A percentile compares a stretch with the other conserved stretches of the same genome.
These are phyloP conservation scores for Curvularia verruculosa DNA, from an alignment of 2,329 filamentous ascomycete genomes.

Conservation along the genomic window DNA sequence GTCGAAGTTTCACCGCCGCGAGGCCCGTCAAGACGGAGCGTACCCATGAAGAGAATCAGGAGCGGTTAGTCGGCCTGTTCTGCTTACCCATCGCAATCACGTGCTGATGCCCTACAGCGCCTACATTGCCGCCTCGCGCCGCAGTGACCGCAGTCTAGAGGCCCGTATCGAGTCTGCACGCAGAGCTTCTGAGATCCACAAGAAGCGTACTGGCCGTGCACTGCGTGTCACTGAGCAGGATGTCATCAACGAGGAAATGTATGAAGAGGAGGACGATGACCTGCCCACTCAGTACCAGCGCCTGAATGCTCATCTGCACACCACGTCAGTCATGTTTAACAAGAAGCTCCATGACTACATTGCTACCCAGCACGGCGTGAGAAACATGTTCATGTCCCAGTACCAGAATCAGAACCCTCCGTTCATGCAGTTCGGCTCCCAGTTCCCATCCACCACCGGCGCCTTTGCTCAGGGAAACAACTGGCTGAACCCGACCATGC, in stretches of 20 bases:
- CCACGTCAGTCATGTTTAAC: constrained; percentile 66
- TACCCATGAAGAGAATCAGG: constrained; percentile 81
- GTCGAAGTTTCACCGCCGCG: constrained; percentile 41
- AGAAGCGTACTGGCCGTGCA: constrained; percentile 80
- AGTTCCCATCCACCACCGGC: constrained; percentile 31
- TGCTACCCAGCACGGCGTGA: constrained; percentile 63
- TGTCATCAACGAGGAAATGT: constrained; percentile 92
- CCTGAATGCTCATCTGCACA: constrained; percentile 67
- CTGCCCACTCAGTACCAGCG: constrained; percentile 69
- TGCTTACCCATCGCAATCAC: background rate
- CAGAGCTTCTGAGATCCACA: constrained; percentile 89
- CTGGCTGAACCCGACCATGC: constrained; percentile 41
- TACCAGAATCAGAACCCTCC: constrained; percentile 27
- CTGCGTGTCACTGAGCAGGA: constrained; percentile 84
- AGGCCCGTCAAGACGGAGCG: constrained; percentile 69
- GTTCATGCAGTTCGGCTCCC: constrained; percentile 24
- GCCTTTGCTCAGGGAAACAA: constrained; percentile 30
- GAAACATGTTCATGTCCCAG: constrained; percentile 51
- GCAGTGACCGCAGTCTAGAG: constrained; percentile 85
- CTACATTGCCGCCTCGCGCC: constrained; percentile 87
- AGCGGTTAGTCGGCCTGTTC: constrained; percentile 56
- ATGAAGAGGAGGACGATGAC: constrained; percentile 91
- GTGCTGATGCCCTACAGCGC: constrained; percentile 61
- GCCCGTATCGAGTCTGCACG: constrained; percentile 86
- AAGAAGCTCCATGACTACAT: constrained; percentile 65